Conservation (phyloP, 1,284 basidiomycete genomes). For the Schizophyllum amplum region DNA sequence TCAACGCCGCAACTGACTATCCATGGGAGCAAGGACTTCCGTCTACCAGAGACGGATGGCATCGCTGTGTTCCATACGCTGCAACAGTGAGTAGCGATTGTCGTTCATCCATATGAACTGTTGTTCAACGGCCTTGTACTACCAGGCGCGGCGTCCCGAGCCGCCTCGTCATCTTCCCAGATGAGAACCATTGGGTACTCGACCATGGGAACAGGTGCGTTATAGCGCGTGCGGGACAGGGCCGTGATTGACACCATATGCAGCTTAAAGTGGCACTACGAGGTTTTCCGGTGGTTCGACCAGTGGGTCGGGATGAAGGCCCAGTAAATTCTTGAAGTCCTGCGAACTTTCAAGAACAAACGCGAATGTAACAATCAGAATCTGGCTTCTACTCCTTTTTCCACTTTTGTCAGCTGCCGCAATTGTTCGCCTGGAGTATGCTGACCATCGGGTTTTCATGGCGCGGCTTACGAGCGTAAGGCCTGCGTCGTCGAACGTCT, state of each 20-base stretch:
- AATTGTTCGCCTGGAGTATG: too few species aligned
- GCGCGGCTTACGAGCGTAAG: too few species aligned
- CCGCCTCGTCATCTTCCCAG: conserved; percentile 83
- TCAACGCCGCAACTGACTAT: conserved; percentile 65
- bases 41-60: conserved; percentile 77
- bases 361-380: too few species aligned
- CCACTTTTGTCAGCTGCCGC: too few species aligned
- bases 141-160: conserved; percentile 66
- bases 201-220: conserved; percentile 64
- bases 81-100: conserved; percentile 52
- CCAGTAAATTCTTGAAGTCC: too few species aligned
- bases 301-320: conserved; percentile 46
- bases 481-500: too few species aligned
- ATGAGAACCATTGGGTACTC: conserved; percentile 90
- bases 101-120: background rate
- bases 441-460: too few species aligned
- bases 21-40: conserved; percentile 83
- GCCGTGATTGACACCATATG: background rate
- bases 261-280: conserved; percentile 80
- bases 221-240: background rate
- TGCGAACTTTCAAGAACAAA: too few species aligned
- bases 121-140: background rate
- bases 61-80: conserved; percentile 76
- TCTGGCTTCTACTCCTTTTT: too few species aligned
- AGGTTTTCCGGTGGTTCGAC: conserved; percentile 85